Percentiles rank a stretch among this genome's conserved stretches.
These are phyloP conservation scores for Paradendryphiella salina DNA, from an alignment of 2,329 filamentous ascomycete species.

Conservation along the genomic window DNA sequence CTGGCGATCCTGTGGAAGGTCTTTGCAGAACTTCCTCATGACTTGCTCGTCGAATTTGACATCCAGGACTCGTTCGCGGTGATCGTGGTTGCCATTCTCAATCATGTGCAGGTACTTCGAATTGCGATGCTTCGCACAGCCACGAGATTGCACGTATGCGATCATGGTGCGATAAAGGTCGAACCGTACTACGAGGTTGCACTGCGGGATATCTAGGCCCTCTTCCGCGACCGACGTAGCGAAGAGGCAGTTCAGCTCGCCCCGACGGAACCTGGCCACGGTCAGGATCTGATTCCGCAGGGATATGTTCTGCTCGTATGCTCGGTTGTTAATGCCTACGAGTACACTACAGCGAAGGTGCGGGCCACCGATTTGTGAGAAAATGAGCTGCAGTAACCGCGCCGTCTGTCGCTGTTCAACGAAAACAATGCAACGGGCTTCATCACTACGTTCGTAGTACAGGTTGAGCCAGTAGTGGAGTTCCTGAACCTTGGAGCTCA, in stretches of 20 bases:
- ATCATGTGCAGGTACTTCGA: constrained; percentile 87
- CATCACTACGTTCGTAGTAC: constrained; percentile 62
- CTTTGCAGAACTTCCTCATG: constrained; percentile 75
- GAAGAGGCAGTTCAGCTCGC: constrained; percentile 64
- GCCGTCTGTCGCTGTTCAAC: constrained; percentile 79
- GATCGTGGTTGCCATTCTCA: constrained; percentile 68
- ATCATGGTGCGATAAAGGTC: constrained; percentile 89
- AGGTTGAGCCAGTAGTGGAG: constrained; percentile 64
- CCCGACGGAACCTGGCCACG: constrained; percentile 66
- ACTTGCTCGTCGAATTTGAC: constrained; percentile 61
- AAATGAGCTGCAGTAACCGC: constrained; percentile 69
- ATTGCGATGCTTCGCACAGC: constrained; percentile 74
- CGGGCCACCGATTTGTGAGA: constrained; percentile 61
- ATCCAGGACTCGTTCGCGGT: constrained; percentile 61
- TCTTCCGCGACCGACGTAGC: constrained; percentile 68
- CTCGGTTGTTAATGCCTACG: constrained; percentile 61
- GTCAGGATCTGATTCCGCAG: constrained; percentile 74
- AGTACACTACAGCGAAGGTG: constrained; percentile 66
- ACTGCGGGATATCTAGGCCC: constrained; percentile 67
- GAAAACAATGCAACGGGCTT: constrained; percentile 82
- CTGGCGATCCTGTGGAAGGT: constrained; percentile 73
- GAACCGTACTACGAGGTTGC: constrained; percentile 73
- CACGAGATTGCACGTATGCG: constrained; percentile 91
- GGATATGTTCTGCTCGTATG: constrained; percentile 65
- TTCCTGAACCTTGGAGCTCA: constrained; percentile 74